Base-by-base conservation (phyloP, 1,284 basidiomycete genomes). In the Sporisorium reilianum region DNA sequence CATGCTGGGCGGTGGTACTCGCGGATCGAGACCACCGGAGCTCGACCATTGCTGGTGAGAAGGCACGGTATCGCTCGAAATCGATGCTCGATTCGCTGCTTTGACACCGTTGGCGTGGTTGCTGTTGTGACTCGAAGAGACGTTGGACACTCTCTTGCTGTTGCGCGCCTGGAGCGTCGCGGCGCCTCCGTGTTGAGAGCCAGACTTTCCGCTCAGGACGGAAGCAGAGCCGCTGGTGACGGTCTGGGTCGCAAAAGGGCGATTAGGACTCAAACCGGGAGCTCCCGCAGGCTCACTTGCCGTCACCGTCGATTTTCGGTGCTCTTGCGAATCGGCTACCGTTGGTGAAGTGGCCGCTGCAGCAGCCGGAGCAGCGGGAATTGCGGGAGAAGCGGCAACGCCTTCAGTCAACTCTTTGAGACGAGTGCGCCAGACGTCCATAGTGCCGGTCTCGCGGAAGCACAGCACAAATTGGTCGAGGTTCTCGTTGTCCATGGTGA, bases 401-500 rank as follows among this genome's bases (percentile, higher is more conserved):
- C 26, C 41, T 25, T 76, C 59, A 22, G 77, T 65, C 12, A 79
- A 59, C 40, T 68, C 64, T 18, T 42, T 52, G 18, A 81, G 56
- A 28, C 79, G 68, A 42, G 87, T 88, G 80, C 89, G 90, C 96
- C 96, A 98, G 0, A 91, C 89, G 81, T 96, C 93, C 63, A 95
- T 88, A 4, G 91, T 91, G n/a, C 89, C 88, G n/a, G 91, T 89
- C 63, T 97, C 93, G 78, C 91, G 91, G 89, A 97, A 99, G 79
- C 93, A 91, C 55, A 99, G 89, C 80, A 97, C 94, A 86, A 99
- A 97, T 46, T 92, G 92, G 74, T 97, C 95, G 57, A 97, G 87
- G 38, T 89, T 88, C 82, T 96, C 94, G 82, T 97, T 94, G 85
- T 95, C 93, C 92, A 97, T 95, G 79, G 93, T 91, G 80, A 97